Evolutionary conservation across 768 basidiomycete species (phyloP), one percentile per base, ranked within the genome.

Genomic region (Jaapia argillacea): DNA sequence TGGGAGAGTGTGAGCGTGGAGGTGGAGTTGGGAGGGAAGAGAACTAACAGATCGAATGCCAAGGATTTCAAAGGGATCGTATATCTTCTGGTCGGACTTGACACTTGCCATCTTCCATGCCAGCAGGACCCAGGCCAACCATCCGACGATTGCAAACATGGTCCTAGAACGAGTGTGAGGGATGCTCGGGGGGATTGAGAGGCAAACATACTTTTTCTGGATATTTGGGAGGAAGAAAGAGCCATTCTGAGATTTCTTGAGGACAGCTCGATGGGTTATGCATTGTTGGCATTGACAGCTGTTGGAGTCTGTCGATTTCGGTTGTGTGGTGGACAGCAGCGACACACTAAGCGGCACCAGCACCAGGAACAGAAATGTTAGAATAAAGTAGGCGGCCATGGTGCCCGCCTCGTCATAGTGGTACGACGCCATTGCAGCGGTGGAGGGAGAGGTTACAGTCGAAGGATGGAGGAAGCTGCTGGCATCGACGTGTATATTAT

Each of bases 11-110:
- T 13, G 5, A 7, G 21, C 23, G 12, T n/a, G 13, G 10, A 4
- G 20, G 27, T 12, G 13, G 24, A 24, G 20, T 12, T 14, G 10
- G 16, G 35, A 28, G 20, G 22, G 23, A 24, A 13, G 26, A 31
- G 20, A 18, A 71, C 79, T 48, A 51, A 89, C 89, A 10, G 71
- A 56, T 3, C 62, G 63, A 45, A 97, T 76, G 14, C 85, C 92
- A 21, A 99, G 70, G 53, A 98, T 94, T 51, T 91, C 84, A 53
- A 93, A 99, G 1, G 96, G 96, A 59, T 98, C 77, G 60, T 97
- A 99, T 10, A 93, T 58, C 52, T 77, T 81, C 65, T 66, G 74
- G 48, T 86, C 78, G 42, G 72, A 51, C 51, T 75, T 68, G 46
- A 74, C 65, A 41, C 66, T 69, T 5, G 75, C 69, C 26, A 77